A percentile compares a stretch with the other conserved stretches of the same genome.
phyloP scores from a whole-genome alignment of 2,329 filamentous ascomycete species.

The Pyricularia pennisetigena region DNA sequence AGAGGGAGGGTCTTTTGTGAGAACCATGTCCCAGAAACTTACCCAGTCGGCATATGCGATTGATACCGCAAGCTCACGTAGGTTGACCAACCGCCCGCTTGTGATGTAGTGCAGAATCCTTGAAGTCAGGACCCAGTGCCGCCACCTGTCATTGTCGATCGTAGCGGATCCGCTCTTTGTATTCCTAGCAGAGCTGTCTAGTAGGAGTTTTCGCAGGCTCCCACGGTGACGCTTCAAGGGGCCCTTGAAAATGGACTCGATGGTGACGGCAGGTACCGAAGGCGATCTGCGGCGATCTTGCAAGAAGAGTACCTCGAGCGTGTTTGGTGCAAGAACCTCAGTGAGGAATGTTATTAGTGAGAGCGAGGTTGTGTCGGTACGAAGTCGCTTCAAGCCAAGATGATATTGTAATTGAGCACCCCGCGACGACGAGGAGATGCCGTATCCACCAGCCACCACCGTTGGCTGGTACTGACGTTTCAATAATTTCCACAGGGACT shows the following conservation, averaged over 20 bases:
- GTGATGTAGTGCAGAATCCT: constrained; percentile 66
- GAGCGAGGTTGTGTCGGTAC: constrained; percentile 63
- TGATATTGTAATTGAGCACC: constrained; percentile 39
- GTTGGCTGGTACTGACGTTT: constrained; percentile 49
- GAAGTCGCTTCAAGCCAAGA: constrained; percentile 61
- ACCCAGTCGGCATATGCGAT: constrained; percentile 75
- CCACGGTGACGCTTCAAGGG: constrained; percentile 59
- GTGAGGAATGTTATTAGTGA: constrained; percentile 65
- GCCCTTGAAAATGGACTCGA: constrained; percentile 62
- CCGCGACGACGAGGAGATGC: constrained; percentile 14
- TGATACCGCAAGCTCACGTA: constrained; percentile 62
- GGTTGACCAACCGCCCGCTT: constrained; percentile 61
- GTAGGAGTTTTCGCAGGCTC: constrained; percentile 63
- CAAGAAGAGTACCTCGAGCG: constrained; percentile 68
- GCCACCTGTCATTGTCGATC: constrained; percentile 39
- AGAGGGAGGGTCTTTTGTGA: not conserved
- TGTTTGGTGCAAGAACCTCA: constrained; percentile 68
- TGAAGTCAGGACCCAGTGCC: constrained; percentile 60
- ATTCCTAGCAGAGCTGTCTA: constrained; percentile 59
- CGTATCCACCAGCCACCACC: constrained; percentile 16
- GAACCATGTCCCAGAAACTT: constrained; percentile 22
- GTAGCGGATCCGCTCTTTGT: constrained; percentile 21
- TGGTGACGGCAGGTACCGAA: constrained; percentile 42
- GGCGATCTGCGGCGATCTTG: constrained; percentile 51
- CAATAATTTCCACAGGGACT: constrained; percentile 65